Conservation (phyloP, 495 filamentous ascomycete genomes). For the Hypomontagnella submonticulosa region DNA sequence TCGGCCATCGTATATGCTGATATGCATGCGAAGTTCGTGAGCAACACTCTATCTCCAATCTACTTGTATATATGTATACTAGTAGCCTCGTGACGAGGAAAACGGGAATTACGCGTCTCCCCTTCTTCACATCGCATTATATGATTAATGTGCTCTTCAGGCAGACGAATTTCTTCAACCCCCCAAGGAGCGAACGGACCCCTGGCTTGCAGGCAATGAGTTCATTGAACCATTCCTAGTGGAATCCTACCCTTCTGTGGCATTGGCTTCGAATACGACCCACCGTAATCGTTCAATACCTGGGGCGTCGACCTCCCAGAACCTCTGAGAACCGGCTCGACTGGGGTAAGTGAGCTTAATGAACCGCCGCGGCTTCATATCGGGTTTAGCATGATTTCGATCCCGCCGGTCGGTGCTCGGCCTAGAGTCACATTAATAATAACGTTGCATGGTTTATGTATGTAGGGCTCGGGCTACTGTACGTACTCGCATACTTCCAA, state of each 20-base stretch:
- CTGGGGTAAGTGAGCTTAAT: conserved; percentile 26
- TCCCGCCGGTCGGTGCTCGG: conserved; percentile 19
- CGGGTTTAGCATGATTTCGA: conserved; percentile 18
- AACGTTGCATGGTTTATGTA: neutral
- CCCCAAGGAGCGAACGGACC: conserved; percentile 7
- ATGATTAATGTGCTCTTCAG: conserved; percentile 33
- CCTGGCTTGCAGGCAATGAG: conserved; percentile 28
- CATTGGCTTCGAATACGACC: conserved; percentile 25
- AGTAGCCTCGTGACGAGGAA: conserved; percentile 14
- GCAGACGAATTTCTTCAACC: conserved; percentile 33
- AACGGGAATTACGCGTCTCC: conserved; percentile 13
- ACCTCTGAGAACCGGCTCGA: conserved; percentile 20
- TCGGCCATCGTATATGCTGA: conserved; percentile 29
- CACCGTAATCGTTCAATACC: conserved; percentile 25
- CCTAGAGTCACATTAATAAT: conserved; percentile 6
- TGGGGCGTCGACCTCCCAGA: too few species aligned
- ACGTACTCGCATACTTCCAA: too few species aligned
- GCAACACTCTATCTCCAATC: conserved; percentile 5
- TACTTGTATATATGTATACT: too few species aligned
- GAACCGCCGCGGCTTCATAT: conserved; percentile 3
- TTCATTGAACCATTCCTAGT: conserved; percentile 36
- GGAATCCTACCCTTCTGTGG: conserved; percentile 36
- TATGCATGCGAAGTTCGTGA: conserved; percentile 13
- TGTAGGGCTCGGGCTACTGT: too few species aligned
- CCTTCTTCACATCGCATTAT: conserved; percentile 29